These are phyloP conservation scores for Byssothecium circinans DNA, from an alignment of 2,329 filamentous ascomycete species.

Conservation along the genomic window DNA sequence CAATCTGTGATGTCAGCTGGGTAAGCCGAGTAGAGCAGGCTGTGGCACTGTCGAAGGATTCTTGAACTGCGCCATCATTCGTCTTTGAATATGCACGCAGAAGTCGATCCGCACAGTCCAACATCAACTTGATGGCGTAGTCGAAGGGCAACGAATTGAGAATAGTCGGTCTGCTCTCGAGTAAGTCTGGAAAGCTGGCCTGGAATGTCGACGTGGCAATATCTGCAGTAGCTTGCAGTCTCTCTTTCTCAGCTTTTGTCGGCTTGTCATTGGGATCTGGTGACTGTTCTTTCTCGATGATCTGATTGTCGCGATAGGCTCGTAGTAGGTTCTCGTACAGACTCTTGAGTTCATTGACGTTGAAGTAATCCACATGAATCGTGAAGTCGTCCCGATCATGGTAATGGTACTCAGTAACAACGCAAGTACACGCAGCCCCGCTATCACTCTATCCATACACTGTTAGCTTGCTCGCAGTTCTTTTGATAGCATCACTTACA, in stretches of 20 bases:
- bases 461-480: slow-evolving; percentile 7
- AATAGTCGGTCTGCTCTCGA: slow-evolving; percentile 11
- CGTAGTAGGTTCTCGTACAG: slow-evolving; percentile 44
- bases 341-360: slow-evolving; percentile 18
- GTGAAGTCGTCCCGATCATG: slow-evolving; percentile 37
- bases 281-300: slow-evolving; percentile 16
- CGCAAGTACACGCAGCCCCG: slow-evolving; percentile 53
- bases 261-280: slow-evolving; percentile 9
- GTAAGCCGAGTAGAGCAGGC: slow-evolving; percentile 42
- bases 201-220: slow-evolving; percentile 31
- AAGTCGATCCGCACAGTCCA: slow-evolving; percentile 15
- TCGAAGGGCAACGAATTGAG: slow-evolving; percentile 15
- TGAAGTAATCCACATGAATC: slow-evolving; percentile 33
- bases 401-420: slow-evolving; percentile 52
- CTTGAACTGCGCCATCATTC: slow-evolving; percentile 22
- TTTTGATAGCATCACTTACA: slow-evolving; percentile 36
- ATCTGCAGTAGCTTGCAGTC: slow-evolving; percentile 31
- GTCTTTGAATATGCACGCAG: slow-evolving; percentile 4
- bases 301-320: slow-evolving; percentile 44
- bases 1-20: slow-evolving; percentile 44
- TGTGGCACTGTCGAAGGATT: slow-evolving; percentile 42
- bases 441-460: slow-evolving; percentile 44
- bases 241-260: slow-evolving; percentile 4
- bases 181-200: slow-evolving; percentile 15
- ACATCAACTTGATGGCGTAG: slow-evolving; percentile 14